Conservation (phyloP, 192 early-diverging fungal genomes). For the Mortierella hygrophila region DNA sequence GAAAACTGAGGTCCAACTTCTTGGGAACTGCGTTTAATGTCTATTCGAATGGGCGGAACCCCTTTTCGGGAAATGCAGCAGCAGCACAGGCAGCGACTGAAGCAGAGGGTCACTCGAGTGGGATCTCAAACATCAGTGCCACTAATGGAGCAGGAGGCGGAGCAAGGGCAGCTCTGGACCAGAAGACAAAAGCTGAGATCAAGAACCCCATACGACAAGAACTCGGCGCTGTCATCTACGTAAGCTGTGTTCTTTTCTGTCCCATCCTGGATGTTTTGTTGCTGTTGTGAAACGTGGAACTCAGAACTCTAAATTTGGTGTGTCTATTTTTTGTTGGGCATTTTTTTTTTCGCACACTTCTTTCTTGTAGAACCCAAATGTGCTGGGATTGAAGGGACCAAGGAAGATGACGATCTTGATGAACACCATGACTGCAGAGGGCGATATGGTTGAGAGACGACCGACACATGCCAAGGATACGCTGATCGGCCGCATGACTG, state of each 20-base stretch:
- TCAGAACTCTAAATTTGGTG: background rate
- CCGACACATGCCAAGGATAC: slow-evolving; percentile 74
- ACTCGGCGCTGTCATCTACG: slow-evolving; percentile 83
- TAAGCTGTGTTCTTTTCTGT: slow-evolving; percentile 33
- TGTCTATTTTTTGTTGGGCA: background rate
- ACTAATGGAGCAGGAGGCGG: slow-evolving; percentile 17
- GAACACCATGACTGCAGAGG: slow-evolving; percentile 73
- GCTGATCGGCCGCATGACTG: slow-evolving; percentile 68
- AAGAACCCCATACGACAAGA: slow-evolving; percentile 71
- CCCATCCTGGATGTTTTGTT: background rate
- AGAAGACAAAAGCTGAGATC: slow-evolving; percentile 11
- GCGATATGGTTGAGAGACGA: slow-evolving; percentile 64
- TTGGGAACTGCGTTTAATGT: slow-evolving; percentile 87
- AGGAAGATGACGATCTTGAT: slow-evolving; percentile 91
- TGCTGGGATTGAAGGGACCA: slow-evolving; percentile 92
- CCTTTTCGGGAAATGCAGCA: slow-evolving; percentile 38
- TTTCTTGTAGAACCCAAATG: slow-evolving; percentile 79
- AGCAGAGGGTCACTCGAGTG: background rate
- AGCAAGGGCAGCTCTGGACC: background rate
- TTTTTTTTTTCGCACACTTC: background rate
- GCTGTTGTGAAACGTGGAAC: too few relatives aligned
- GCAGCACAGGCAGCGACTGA: background rate
- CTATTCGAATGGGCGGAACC: slow-evolving; percentile 70
- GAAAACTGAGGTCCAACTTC: slow-evolving; percentile 80
- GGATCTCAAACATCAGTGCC: background rate